Base-by-base conservation (phyloP, 352 stramenopile species). In the Phytophthora nicotianae region DNA sequence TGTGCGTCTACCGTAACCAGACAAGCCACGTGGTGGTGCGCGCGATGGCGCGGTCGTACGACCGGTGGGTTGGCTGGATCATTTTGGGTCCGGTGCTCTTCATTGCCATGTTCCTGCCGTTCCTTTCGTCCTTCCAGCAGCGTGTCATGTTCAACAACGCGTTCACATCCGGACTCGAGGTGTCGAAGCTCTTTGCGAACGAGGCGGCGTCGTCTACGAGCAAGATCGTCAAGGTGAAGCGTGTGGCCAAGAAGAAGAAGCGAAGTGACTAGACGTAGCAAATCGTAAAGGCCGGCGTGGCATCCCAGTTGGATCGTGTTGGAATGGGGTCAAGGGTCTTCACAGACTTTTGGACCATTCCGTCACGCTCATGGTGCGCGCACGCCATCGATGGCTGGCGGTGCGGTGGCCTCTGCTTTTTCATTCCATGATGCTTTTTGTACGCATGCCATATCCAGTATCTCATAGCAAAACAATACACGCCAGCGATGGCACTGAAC, bases 91-190 rank as follows among this genome's bases (percentile, higher is more conserved):
- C 87, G 17, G 89, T 95, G 63, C 84, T 95, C 63, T 90, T 95
- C 60, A 82, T 96, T 32, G 71, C 85, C 24, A 96, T 96, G 87
- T 96, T 96, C 77, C 68, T 96, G 59, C 87, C 87, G 8, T 96
- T 96, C 75, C 81, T 96, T 29, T 79, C 83, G 35, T 68, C 74
- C 17, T 96, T 94, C 80, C 87, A 96, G 72, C 85, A 96, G 69
- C 85, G 87, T 51, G 83, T 96, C 45, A 96, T 96, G 87, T 96
- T 96, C 66, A 96, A 96, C 70, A 93, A 88, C 68, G 87, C 87
- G 10, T 96, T 96, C 69, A 96, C 85, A 43, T 91, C 87, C 4
- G 87, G 87, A 0, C 65, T 96, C 0, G 87, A 96, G 43, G 87
- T 96, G 29, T 94, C 87, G 26, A 96, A 94, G 64, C 83, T 96